Conservation (phyloP, 139 green algal species). For the Volvox africanus region DNA sequence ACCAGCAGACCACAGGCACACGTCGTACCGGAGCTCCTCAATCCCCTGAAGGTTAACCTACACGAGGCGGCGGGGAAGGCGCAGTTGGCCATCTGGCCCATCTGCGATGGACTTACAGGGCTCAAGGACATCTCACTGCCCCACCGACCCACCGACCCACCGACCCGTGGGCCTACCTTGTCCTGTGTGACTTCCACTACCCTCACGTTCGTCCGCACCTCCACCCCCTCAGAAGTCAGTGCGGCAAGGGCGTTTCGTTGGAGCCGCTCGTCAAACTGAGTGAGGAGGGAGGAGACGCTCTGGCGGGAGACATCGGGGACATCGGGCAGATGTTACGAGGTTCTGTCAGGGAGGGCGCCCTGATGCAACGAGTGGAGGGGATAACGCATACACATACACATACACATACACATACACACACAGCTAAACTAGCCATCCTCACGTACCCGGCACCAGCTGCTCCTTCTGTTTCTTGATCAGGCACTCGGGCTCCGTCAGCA, state of each 20-base stretch:
- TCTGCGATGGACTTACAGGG: too few relatives aligned
- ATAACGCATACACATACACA: not conserved
- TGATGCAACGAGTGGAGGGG: too few relatives aligned
- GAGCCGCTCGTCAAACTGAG: constrained; percentile 66
- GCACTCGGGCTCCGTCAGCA: not conserved
- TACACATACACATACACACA: not conserved
- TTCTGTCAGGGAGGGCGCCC: not conserved
- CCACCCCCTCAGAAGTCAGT: constrained; percentile 62
- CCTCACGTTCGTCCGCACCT: constrained; percentile 59
- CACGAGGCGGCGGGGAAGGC: too few relatives aligned
- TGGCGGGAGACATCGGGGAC: not conserved
- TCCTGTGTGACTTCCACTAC: constrained; percentile 59
- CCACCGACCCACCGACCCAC: too few relatives aligned
- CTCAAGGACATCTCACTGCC: not conserved
- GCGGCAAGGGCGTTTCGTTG: constrained; percentile 61
- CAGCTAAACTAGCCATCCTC: too few relatives aligned
- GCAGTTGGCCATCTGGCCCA: too few relatives aligned
- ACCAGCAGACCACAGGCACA: constrained; percentile 76
- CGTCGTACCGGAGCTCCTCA: constrained; percentile 64
- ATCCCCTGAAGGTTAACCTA: constrained; percentile 22
- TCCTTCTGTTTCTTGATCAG: not conserved
- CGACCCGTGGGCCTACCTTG: not conserved
- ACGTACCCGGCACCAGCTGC: constrained; percentile 6
- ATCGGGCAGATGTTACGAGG: not conserved
- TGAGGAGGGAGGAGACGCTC: constrained; percentile 63